These are phyloP conservation scores for Oehlia diaphana DNA, from an alignment of 192 early-diverging fungal species.

Conservation along the genomic window DNA sequence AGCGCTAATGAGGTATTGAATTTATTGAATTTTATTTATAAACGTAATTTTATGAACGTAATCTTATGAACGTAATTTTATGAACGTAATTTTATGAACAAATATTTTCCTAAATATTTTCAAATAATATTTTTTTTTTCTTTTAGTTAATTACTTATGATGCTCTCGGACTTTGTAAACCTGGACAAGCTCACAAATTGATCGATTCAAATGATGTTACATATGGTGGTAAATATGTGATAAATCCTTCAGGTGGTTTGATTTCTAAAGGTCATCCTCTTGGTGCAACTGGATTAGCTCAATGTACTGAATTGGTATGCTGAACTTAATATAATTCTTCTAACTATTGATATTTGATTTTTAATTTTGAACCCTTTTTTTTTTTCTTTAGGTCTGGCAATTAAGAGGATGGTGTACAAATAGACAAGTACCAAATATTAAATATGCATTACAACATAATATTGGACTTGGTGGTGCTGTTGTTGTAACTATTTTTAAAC, in stretches of 20 bases:
- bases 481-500: slow-evolving; percentile 64
- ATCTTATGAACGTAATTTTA: no score
- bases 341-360: no score
- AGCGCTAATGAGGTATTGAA: slow-evolving; percentile 63
- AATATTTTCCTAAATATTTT: no score
- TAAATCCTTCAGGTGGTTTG: slow-evolving; percentile 75
- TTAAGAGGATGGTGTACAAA: slow-evolving; percentile 64
- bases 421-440: slow-evolving; percentile 65
- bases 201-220: slow-evolving; percentile 56
- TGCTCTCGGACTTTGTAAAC: slow-evolving; percentile 63
- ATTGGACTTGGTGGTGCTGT: slow-evolving; percentile 75
- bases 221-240: slow-evolving; percentile 63
- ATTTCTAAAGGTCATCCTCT: slow-evolving; percentile 79
- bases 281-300: slow-evolving; percentile 75
- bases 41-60: no score
- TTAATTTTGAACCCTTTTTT: no score
- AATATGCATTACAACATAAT: slow-evolving; percentile 72
- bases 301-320: slow-evolving; percentile 60
- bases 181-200: slow-evolving; percentile 65
- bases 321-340: no score
- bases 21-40: no score
- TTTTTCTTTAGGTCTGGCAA: slow-evolving; percentile 47
- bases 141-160: slow-evolving; percentile 66
- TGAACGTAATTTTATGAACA: no score
- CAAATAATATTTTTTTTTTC: no score